Conservation (phyloP, 179 eudicot genomes). For the Beta corolliflora region DNA sequence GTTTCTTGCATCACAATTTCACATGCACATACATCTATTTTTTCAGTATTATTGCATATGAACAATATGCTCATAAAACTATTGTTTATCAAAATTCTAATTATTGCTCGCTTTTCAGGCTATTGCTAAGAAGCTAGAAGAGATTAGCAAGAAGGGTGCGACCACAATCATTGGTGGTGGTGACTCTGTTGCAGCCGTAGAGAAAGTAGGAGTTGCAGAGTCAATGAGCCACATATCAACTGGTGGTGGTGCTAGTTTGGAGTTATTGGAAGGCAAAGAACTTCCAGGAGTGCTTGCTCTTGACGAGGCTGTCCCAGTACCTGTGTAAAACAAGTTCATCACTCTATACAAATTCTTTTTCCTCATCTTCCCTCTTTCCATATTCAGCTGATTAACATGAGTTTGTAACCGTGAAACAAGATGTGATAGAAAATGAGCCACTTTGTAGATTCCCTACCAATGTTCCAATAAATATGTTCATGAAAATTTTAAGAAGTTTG, state of each 20-base stretch:
- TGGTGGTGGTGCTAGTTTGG: conserved; percentile 96
- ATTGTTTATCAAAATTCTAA: neutral
- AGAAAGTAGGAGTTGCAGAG: conserved; percentile 85
- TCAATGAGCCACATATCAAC: conserved; percentile 95
- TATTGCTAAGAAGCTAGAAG: conserved; percentile 83
- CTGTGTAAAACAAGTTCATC: conserved; percentile 20
- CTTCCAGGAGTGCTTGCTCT: conserved; percentile 90
- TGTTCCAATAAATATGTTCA: no score
- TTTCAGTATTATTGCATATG: no score
- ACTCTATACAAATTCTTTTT: conserved; percentile 12
- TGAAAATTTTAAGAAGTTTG: no score
- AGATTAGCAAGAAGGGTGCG: conserved; percentile 74
- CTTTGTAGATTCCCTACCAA: conserved; percentile 23
- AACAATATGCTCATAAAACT: no score
- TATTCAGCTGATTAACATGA: conserved; percentile 19
- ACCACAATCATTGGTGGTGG: conserved; percentile 94
- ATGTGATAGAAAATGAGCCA: conserved; percentile 11
- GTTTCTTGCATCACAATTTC: no score
- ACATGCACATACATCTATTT: no score
- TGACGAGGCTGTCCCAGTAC: conserved; percentile 52
- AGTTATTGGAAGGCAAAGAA: conserved; percentile 79
- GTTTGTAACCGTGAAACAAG: conserved; percentile 20
- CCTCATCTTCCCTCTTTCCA: neutral
- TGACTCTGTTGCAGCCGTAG: conserved; percentile 95
- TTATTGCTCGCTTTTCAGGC: conserved; percentile 39